Evolutionary conservation across 179 eudicot species (phyloP).

Genomic region (Beta corolliflora): DNA sequence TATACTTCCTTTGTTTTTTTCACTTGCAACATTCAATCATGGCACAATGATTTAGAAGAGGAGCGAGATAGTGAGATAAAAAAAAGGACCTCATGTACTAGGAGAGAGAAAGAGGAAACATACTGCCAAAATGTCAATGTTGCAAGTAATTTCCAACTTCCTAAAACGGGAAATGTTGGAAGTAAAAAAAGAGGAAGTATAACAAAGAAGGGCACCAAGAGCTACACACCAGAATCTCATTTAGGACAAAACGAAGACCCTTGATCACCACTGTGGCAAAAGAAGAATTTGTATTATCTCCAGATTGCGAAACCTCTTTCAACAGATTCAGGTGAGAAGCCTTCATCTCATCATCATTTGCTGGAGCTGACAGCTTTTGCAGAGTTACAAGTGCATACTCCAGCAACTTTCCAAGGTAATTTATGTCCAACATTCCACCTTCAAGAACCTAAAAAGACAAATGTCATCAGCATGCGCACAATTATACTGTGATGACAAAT

Average conservation of each 20-base stretch:
- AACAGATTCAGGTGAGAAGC: constrained; percentile 55
- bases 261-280: constrained; percentile 61
- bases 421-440: constrained; percentile 65
- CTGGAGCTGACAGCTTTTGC: constrained; percentile 90
- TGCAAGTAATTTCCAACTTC: too few species aligned
- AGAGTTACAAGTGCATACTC: constrained; percentile 69
- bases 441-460: constrained; percentile 52
- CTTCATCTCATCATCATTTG: constrained; percentile 68
- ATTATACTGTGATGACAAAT: background rate
- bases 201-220: background rate
- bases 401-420: constrained; percentile 70
- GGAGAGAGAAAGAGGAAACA: too few species aligned
- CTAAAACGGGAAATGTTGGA: too few species aligned
- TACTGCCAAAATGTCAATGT: too few species aligned
- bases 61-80: too few species aligned
- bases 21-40: too few species aligned
- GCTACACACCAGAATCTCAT: constrained; percentile 69
- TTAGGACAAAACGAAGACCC: constrained; percentile 82
- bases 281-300: constrained; percentile 43
- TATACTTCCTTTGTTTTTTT: too few species aligned
- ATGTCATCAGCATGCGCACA: background rate
- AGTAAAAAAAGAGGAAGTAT: too few species aligned
- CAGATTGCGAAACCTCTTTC: constrained; percentile 53
- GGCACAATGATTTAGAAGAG: too few species aligned
- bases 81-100: too few species aligned